These are phyloP conservation scores for Pichia sp. DNA, from an alignment of 1,139 yeast genomes.

Conservation along the genomic window DNA sequence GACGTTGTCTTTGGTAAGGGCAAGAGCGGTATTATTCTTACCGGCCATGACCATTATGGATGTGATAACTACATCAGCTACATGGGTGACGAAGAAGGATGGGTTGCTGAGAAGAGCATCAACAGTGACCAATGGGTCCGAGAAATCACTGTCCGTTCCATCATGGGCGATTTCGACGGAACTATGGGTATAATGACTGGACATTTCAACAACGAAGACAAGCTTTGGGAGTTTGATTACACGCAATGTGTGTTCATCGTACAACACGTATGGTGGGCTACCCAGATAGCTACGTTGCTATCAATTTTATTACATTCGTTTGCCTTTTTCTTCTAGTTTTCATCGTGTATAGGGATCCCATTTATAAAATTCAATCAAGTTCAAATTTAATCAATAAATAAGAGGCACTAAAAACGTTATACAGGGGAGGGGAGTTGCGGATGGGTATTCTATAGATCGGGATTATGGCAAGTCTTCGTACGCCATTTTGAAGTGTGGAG, in stretches of 20 bases:
- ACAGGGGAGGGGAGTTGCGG: too few species aligned
- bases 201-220: slow-evolving; percentile 40
- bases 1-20: slow-evolving; percentile 58
- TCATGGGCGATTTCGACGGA: slow-evolving; percentile 97
- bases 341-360: neutral
- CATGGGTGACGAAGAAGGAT: slow-evolving; percentile 38
- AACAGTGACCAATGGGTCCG: slow-evolving; percentile 43
- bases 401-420: too few species aligned
- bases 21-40: slow-evolving; percentile 73
- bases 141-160: slow-evolving; percentile 84
- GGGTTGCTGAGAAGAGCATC: slow-evolving; percentile 55
- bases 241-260: slow-evolving; percentile 75
- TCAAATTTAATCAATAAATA: too few species aligned
- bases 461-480: slow-evolving; percentile 16
- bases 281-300: slow-evolving; percentile 56
- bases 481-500: slow-evolving; percentile 27
- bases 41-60: slow-evolving; percentile 98
- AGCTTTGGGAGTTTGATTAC: slow-evolving; percentile 66
- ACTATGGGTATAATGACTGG: slow-evolving; percentile 86
- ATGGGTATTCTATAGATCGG: neutral
- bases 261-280: slow-evolving; percentile 97
- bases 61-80: slow-evolving; percentile 68
- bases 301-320: slow-evolving; percentile 43
- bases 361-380: too few species aligned
- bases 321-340: slow-evolving; percentile 11